Evolutionary conservation across 2,329 filamentous ascomycete genomes (phyloP).

Genomic region (Leptographium radiaticola): DNA sequence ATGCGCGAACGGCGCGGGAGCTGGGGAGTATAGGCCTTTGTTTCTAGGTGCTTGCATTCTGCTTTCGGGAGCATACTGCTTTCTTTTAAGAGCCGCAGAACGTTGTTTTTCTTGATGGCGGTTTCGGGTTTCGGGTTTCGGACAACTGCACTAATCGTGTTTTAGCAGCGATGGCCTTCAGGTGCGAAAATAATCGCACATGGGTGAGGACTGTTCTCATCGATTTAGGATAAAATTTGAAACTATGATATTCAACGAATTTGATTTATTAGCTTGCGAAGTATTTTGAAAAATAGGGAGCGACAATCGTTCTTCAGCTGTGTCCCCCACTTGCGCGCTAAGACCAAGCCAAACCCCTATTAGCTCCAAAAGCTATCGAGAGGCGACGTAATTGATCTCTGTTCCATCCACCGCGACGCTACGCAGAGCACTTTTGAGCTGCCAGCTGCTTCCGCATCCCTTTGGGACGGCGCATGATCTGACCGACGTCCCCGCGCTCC

Average conservation of each 20-base stretch:
- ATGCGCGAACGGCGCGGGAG: slow-evolving; percentile 54
- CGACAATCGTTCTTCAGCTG: neutral
- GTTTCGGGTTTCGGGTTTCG: too few species aligned
- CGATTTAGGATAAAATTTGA: neutral
- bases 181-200: too few species aligned
- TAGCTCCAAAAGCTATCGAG: neutral
- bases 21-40: slow-evolving; percentile 48
- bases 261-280: neutral
- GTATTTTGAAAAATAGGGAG: neutral
- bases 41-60: neutral
- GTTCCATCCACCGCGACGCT: neutral
- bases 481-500: too few species aligned
- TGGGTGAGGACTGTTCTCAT: neutral
- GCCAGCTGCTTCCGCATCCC: neutral
- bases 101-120: neutral
- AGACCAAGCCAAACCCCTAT: neutral
- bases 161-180: too few species aligned
- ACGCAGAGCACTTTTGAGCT: neutral
- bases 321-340: neutral
- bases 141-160: too few species aligned
- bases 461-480: neutral
- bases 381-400: neutral
- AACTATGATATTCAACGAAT: too few species aligned
- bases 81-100: neutral
- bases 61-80: neutral